Conservation (phyloP, 2,329 filamentous ascomycete genomes). For the Davidsoniella australis region DNA sequence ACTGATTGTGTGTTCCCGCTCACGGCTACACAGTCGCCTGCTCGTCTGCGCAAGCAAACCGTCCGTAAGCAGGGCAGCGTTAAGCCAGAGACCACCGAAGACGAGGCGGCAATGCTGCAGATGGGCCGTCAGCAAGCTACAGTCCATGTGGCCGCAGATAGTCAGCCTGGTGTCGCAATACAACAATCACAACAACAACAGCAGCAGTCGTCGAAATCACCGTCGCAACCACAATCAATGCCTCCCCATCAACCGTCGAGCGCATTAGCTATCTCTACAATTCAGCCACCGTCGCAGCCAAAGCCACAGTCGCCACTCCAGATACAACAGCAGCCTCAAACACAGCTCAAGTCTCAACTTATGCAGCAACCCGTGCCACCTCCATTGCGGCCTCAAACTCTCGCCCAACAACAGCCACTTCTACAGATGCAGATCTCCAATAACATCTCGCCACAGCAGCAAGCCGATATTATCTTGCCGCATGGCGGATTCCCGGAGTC, state of each 20-base stretch:
- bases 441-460: background rate
- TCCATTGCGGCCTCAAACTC: background rate
- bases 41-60: slow-evolving; percentile 12
- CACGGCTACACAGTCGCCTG: slow-evolving; percentile 14
- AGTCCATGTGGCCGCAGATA: too few species aligned
- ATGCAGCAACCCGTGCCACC: background rate
- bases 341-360: background rate
- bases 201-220: background rate
- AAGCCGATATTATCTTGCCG: background rate
- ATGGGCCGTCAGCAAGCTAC: background rate
- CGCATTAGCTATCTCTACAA: background rate
- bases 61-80: slow-evolving; percentile 1
- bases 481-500: background rate
- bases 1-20: slow-evolving; percentile 38
- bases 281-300: background rate
- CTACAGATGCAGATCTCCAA: background rate
- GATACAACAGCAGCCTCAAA: background rate
- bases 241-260: too few species aligned
- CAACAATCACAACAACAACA: background rate
- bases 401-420: background rate
- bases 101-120: background rate
- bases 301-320: background rate
- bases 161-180: too few species aligned
- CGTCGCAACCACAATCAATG: background rate
- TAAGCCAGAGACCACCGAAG: background rate